Percentiles rank a stretch among this genome's conserved stretches.
phyloP scores from a whole-genome alignment of 2,329 filamentous ascomycete species.

The Arthrobotrys sinensis region DNA sequence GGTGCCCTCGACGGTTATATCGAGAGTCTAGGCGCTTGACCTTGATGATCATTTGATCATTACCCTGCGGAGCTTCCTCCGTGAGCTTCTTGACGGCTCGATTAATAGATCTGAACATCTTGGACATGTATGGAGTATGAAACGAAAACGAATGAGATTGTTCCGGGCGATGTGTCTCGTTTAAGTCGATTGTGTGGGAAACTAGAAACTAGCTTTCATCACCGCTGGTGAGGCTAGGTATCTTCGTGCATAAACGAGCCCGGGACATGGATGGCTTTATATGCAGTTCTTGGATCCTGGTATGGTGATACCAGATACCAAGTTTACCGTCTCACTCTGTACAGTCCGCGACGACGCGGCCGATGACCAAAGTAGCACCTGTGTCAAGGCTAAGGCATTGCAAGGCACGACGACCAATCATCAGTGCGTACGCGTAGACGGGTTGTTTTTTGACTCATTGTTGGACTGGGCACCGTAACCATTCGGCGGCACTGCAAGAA shows the following conservation, averaged over 20 bases:
- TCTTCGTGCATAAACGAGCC: conserved; percentile 3
- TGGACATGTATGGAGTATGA: conserved; percentile 11
- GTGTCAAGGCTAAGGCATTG: not conserved
- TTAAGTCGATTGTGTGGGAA: not conserved
- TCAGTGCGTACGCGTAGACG: conserved; percentile 19
- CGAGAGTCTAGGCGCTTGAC: conserved; percentile 59
- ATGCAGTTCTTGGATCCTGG: conserved; percentile 2
- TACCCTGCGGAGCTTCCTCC: conserved; percentile 59
- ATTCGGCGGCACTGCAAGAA: conserved; percentile 35
- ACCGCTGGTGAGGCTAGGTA: not conserved
- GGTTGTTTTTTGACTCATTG: conserved; percentile 36
- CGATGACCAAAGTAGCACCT: conserved; percentile 35
- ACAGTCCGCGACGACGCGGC: conserved; percentile 33
- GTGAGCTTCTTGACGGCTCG: conserved; percentile 61
- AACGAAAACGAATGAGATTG: conserved; percentile 22
- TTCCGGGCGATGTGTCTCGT: not conserved
- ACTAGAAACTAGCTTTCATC: not conserved
- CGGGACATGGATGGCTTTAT: conserved; percentile 11
- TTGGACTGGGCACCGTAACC: conserved; percentile 14
- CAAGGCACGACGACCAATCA: conserved; percentile 27
- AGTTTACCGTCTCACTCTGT: not conserved
- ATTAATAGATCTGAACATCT: conserved; percentile 58
- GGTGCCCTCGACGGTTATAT: conserved; percentile 50
- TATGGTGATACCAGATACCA: conserved; percentile 16
- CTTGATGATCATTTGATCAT: conserved; percentile 61